Evolutionary conservation across 805 yeast genomes (phyloP).

Genomic region (Yarrowia keelungensis): DNA sequence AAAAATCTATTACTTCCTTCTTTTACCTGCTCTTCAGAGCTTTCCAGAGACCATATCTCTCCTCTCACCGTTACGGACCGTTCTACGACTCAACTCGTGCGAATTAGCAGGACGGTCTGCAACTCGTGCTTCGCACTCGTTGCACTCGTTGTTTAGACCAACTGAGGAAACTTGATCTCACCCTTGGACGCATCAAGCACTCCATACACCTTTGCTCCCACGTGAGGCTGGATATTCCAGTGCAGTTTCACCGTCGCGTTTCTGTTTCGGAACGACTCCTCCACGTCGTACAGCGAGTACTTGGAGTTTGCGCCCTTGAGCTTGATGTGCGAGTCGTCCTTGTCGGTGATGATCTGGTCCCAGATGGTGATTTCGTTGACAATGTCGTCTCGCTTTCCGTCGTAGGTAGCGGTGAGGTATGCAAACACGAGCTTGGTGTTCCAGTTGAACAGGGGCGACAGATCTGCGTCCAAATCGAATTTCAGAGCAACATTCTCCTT

Average conservation of each 20-base stretch:
- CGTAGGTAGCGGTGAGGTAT: constrained; percentile 89
- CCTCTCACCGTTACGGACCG: too few species aligned
- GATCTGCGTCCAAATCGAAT: constrained; percentile 77
- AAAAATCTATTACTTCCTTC: constrained; percentile 8
- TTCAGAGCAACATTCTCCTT: constrained; percentile 76
- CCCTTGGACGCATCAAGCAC: constrained; percentile 27
- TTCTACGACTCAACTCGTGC: too few species aligned
- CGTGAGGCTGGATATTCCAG: constrained; percentile 92
- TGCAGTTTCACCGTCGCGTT: constrained; percentile 74
- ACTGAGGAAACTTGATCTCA: constrained; percentile 30
- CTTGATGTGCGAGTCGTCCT: constrained; percentile 64
- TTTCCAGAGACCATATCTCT: too few species aligned
- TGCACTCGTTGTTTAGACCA: neutral
- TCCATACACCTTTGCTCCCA: constrained; percentile 82
- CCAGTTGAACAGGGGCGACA: constrained; percentile 88
- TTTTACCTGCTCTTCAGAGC: too few species aligned
- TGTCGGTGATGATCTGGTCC: constrained; percentile 78
- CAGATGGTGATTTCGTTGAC: constrained; percentile 79
- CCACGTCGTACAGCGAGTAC: constrained; percentile 88
- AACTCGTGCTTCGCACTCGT: too few species aligned
- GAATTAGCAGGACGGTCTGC: too few species aligned
- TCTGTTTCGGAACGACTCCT: constrained; percentile 59
- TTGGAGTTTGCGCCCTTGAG: constrained; percentile 66
- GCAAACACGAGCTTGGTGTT: constrained; percentile 96
- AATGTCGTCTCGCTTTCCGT: constrained; percentile 50